Conservation (phyloP, 305 asterid genomes). For the Vinca major region DNA sequence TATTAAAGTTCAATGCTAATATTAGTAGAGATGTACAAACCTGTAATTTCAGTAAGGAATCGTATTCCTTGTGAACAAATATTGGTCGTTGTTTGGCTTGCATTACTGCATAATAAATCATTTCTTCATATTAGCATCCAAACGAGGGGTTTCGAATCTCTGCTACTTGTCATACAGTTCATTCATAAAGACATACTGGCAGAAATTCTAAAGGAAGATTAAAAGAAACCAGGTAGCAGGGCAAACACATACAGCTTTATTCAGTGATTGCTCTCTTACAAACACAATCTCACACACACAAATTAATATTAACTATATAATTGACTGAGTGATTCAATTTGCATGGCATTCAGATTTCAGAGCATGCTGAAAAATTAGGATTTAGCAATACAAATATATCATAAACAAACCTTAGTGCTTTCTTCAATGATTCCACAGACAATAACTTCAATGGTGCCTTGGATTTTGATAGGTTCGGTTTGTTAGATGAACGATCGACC, state of each 20-base stretch:
- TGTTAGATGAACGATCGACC: conserved; percentile 43
- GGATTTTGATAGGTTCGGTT: conserved; percentile 37
- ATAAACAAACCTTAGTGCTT: conserved; percentile 62
- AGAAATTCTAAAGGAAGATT: background rate
- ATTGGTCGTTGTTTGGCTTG: conserved; percentile 76
- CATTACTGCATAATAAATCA: conserved; percentile 42
- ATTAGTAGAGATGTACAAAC: conserved; percentile 21
- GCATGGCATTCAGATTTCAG: too few species aligned
- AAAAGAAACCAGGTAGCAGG: background rate
- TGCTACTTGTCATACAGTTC: background rate
- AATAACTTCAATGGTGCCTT: conserved; percentile 51
- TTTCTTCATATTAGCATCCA: conserved; percentile 9
- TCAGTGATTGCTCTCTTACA: background rate
- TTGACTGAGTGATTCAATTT: background rate
- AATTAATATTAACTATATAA: background rate
- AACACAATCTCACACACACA: too few species aligned
- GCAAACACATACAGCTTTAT: background rate
- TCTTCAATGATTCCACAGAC: conserved; percentile 78
- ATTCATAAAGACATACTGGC: background rate
- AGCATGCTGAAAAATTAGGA: background rate
- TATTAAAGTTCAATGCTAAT: background rate
- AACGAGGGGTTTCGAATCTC: background rate
- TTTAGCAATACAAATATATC: background rate
- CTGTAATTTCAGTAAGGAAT: conserved; percentile 66
- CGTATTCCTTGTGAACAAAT: conserved; percentile 76